Evolutionary conservation across 805 yeast species (phyloP).

Genomic region (Zygotorulaspora florentina): DNA sequence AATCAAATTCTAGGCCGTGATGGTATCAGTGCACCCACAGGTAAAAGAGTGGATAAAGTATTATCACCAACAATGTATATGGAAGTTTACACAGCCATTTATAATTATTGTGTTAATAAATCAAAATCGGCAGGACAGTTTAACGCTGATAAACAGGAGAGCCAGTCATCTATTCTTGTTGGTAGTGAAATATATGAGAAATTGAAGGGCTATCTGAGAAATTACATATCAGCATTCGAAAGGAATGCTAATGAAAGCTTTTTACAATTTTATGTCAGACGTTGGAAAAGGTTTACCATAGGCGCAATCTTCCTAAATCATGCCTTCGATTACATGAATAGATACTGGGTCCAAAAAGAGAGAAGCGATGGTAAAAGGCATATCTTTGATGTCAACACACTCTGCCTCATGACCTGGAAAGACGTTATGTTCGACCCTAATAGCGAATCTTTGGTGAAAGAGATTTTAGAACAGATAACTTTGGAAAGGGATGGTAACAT

Average conservation of each 20-base stretch:
- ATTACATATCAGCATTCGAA: slow-evolving; percentile 50
- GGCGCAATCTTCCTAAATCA: slow-evolving; percentile 92
- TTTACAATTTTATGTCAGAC: slow-evolving; percentile 74
- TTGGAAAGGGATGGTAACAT: slow-evolving; percentile 74
- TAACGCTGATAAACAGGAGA: slow-evolving; percentile 37
- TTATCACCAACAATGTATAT: slow-evolving; percentile 72
- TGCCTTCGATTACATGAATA: slow-evolving; percentile 90
- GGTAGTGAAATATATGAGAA: slow-evolving; percentile 86
- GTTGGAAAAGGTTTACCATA: slow-evolving; percentile 84
- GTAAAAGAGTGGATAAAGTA: slow-evolving; percentile 51
- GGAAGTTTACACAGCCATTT: slow-evolving; percentile 87
- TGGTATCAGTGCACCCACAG: slow-evolving; percentile 29
- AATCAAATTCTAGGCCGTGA: slow-evolving; percentile 62
- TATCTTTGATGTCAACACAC: slow-evolving; percentile 85
- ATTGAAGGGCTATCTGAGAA: slow-evolving; percentile 59
- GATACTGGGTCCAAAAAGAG: slow-evolving; percentile 97
- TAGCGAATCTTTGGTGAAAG: slow-evolving; percentile 54
- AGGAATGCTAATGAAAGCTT: slow-evolving; percentile 61
- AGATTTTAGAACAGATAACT: slow-evolving; percentile 72
- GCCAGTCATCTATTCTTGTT: slow-evolving; percentile 49
- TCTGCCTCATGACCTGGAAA: slow-evolving; percentile 86
- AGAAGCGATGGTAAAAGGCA: slow-evolving; percentile 88
- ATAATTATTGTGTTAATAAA: slow-evolving; percentile 85
- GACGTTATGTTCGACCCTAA: slow-evolving; percentile 70
- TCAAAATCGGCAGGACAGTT: slow-evolving; percentile 46